Evolutionary conservation across 2,329 filamentous ascomycete species (phyloP), one percentile per base, ranked within the genome.

Genomic region (Fusarium papillatum): DNA sequence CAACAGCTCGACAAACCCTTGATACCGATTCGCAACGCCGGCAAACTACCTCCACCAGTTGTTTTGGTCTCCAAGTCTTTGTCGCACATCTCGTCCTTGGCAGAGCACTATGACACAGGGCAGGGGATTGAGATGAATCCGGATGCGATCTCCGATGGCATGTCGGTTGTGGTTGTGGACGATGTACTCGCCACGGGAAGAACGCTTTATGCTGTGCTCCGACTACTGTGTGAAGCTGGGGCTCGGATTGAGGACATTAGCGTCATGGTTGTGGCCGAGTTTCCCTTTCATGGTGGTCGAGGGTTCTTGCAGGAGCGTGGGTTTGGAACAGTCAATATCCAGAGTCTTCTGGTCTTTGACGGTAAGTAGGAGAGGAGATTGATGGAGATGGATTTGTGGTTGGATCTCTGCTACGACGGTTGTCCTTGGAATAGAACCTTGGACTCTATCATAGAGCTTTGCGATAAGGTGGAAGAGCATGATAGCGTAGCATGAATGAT

Each of bases 31-130:
- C 89, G 91, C 46, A 83, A 89, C 78, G 86, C 86, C 13, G 88
- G 88, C 31, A 93, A 92, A 81, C 87, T 93, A 0, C 91, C 91
- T 0, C 88, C 88, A 10, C 91, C 90, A 0, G 89, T 83, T 0
- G 13, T 91, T 39, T 90, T 87, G 9, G 85, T 87, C 29, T 13
- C 10, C 48, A 92, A 88, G 79, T 36, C 78, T 2, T 36, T 80
- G 1, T 93, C 90, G 4, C 83, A 92, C 79, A 88, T 93, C 48
- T 91, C 90, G 1, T 87, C 87, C 68, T 81, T 79, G n/a, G 66
- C 65, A 61, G 73, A 80, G 2, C 68, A 75, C 2, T 60, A 76
- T 17, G 60, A 67, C 7, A 72, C 71, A 62, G 80, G 82, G 67
- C 83, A 84, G 43, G 78, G 70, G 38, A 85, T 92, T 9, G 90